Conservation (phyloP, 768 basidiomycete species). For the Mycena kentingensis region DNA sequence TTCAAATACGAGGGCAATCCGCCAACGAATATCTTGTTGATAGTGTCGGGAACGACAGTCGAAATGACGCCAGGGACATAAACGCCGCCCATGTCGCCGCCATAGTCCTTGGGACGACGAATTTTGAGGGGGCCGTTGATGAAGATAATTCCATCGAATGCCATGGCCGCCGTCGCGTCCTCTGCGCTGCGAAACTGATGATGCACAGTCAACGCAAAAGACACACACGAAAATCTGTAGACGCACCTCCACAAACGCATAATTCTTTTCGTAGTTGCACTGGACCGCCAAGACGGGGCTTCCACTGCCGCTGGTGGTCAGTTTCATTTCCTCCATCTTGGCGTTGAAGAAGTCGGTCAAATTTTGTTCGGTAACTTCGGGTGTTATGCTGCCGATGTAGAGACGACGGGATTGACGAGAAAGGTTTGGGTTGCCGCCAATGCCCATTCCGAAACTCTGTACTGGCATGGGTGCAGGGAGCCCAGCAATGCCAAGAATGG, state of each 20-base stretch:
- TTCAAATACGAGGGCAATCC: conserved; percentile 94
- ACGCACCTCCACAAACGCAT: conserved; percentile 93
- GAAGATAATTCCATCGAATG: conserved; percentile 96
- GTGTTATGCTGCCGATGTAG: conserved; percentile 96
- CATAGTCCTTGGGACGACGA: conserved; percentile 96
- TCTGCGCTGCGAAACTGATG: conserved; percentile 95
- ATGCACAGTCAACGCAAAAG: conserved; percentile 12
- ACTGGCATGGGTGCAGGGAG: conserved; percentile 83
- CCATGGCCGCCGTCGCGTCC: conserved; percentile 95
- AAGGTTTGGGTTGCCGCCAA: conserved; percentile 83
- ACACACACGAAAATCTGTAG: neutral
- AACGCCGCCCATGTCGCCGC: conserved; percentile 65
- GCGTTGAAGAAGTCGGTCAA: conserved; percentile 92
- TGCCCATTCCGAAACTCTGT: conserved; percentile 83
- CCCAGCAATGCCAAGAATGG: conserved; percentile 79
- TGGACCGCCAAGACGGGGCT: conserved; percentile 93
- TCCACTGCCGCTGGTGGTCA: conserved; percentile 81
- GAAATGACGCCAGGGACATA: conserved; percentile 96
- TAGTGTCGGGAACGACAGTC: conserved; percentile 94
- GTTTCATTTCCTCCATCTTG: conserved; percentile 92
- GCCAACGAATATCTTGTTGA: conserved; percentile 97
- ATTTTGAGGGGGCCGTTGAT: conserved; percentile 95
- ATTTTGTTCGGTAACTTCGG: conserved; percentile 91
- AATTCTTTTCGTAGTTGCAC: conserved; percentile 98
- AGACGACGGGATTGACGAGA: conserved; percentile 92